Evolutionary conservation across 2,329 filamentous ascomycete species (phyloP).

Genomic region (Apiospora marii): DNA sequence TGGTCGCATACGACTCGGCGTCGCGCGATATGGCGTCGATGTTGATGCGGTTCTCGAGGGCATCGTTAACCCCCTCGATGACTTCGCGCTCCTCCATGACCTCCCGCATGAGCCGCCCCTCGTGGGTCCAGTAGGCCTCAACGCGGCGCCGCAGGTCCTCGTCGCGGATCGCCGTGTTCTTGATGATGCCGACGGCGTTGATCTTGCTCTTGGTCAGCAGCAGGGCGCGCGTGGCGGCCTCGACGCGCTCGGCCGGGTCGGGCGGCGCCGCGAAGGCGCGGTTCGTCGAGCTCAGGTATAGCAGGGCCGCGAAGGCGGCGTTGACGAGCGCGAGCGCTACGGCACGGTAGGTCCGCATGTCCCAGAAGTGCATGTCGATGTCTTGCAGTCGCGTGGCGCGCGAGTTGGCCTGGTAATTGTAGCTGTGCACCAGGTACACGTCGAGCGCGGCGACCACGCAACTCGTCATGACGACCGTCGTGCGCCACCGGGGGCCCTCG

Average conservation of each 20-base stretch:
- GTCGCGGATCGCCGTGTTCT: conserved; percentile 82
- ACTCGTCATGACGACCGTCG: conserved; percentile 70
- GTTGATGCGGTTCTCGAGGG: conserved; percentile 69
- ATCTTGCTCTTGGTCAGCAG: conserved; percentile 70
- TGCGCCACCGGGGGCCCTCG: conserved; percentile 74
- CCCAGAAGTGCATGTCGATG: conserved; percentile 77
- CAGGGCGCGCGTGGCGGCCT: conserved; percentile 63
- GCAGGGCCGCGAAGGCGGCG: conserved; percentile 64
- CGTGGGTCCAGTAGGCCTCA: conserved; percentile 81
- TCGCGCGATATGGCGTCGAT: conserved; percentile 67
- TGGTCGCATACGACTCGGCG: conserved; percentile 67
- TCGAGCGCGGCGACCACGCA: conserved; percentile 69
- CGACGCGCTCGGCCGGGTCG: conserved; percentile 70
- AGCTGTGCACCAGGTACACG: conserved; percentile 69
- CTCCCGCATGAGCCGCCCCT: conserved; percentile 74
- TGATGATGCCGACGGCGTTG: conserved; percentile 75
- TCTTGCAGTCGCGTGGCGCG: conserved; percentile 68
- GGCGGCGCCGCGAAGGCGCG: conserved; percentile 74
- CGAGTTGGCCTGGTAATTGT: conserved; percentile 71
- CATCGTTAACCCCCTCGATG: conserved; percentile 73
- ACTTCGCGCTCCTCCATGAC: conserved; percentile 83
- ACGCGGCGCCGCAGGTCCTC: conserved; percentile 70
- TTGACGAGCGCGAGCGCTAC: conserved; percentile 72
- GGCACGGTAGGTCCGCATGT: conserved; percentile 67
- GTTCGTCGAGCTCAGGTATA: conserved; percentile 83